phyloP scores from a whole-genome alignment of 306 rosid species.

The Notholithocarpus densiflorus region DNA sequence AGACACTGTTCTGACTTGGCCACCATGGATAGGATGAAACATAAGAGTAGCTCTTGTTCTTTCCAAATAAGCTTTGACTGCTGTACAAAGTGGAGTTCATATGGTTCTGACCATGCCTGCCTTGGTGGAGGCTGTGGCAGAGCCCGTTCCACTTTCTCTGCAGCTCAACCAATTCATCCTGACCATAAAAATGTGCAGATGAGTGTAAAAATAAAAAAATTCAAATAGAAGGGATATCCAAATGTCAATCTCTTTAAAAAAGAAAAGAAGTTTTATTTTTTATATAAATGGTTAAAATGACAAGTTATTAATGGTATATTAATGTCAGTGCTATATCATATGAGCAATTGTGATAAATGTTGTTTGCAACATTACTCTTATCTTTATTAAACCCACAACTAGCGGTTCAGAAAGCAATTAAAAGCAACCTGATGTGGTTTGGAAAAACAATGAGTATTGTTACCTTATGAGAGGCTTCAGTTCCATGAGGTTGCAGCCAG shows the following conservation, averaged over 20 bases:
- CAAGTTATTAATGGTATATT: too few relatives aligned
- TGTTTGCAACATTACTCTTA: too few relatives aligned
- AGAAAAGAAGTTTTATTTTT: too few relatives aligned
- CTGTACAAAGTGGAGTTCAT: constrained; percentile 30
- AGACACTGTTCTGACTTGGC: constrained; percentile 43
- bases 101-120: constrained; percentile 43
- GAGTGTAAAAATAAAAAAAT: not conserved
- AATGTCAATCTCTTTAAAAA: too few relatives aligned
- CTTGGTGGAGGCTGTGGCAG: constrained; percentile 64
- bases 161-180: constrained; percentile 61
- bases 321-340: too few relatives aligned
- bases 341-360: too few relatives aligned
- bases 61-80: constrained; percentile 36
- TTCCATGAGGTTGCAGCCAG: constrained; percentile 81
- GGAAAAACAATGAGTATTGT: not conserved
- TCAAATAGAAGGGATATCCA: too few relatives aligned
- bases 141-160: constrained; percentile 72
- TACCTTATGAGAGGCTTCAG: constrained; percentile 67
- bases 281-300: too few relatives aligned
- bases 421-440: not conserved
- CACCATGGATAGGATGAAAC: constrained; percentile 61
- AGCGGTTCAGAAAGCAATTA: not conserved
- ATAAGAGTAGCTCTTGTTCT: constrained; percentile 51
- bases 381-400: too few relatives aligned
- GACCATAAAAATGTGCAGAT: constrained; percentile 10